Base-by-base conservation (phyloP, 345 rosid species). In the Carallia brachiata region DNA sequence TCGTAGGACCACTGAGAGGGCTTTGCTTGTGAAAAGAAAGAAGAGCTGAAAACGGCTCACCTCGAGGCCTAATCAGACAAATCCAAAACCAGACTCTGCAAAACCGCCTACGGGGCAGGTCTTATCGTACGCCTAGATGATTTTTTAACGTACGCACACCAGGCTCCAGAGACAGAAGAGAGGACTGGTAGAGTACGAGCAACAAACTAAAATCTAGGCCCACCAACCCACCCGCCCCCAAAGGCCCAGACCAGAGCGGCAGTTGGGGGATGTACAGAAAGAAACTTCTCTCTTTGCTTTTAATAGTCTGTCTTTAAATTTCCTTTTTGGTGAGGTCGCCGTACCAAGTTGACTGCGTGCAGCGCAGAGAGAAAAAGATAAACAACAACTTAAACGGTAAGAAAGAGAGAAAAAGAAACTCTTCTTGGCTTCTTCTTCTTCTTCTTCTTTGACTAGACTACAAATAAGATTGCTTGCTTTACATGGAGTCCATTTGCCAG, bases 31-130 rank as follows among this genome's bases (percentile, higher is more conserved):
- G 13, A 44, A 44, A 44, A 44, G 0, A 2, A 10, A 44, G 12
- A 44, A 57, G 27, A 64, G 10, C 36, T 52, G 18, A 60, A 68
- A 55, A 34, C 19, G 62, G 39, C 30, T 6, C 44, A 52, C 32
- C 61, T 23, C 32, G 30, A 68, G 40, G 50, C 23, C 23, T 23
- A 23, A 23, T 23, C 23, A 48, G 68, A 62, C 74, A 73, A 23
- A 37, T 16, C 23, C 2, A 77, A 70, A 70, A 70, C 79, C 75
- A 62, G 48, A 7, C 31, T 61, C 77, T 72, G 76, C 81, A 52
- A 79, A 79, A 73, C 85, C 75, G 66, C 79, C 37, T 36, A 27
- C 6, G 53, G 13, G 30, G 23, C 23, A 36, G n/a, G 39, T 65
- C 68, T 64, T 64, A 62, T 71, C 70, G 71, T 69, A 77, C 55